A percentile compares a stretch with the other conserved stretches of the same genome.
phyloP scores from a whole-genome alignment of 2,329 filamentous ascomycete genomes.

The Fusarium austroafricanum region DNA sequence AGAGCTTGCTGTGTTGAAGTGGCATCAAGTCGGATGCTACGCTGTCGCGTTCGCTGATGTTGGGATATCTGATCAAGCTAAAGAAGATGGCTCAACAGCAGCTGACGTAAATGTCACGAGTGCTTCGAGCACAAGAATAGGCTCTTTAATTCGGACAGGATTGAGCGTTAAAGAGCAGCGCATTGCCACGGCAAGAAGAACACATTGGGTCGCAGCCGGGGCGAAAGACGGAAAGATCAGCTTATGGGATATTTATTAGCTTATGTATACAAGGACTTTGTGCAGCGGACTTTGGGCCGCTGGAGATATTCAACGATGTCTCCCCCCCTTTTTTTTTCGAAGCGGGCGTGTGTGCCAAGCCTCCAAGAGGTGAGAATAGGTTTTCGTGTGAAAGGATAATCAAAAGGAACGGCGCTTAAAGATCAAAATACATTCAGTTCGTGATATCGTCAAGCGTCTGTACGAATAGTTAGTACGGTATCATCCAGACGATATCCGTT shows the following conservation, averaged over 20 bases:
- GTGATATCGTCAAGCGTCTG: neutral
- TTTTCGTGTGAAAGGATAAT: neutral
- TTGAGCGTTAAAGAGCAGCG: slow-evolving; percentile 70
- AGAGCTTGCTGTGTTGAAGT: slow-evolving; percentile 91
- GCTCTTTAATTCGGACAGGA: slow-evolving; percentile 13
- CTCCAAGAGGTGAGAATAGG: neutral
- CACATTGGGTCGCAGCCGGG: slow-evolving; percentile 91
- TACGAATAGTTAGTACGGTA: neutral
- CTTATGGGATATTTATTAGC: slow-evolving; percentile 91
- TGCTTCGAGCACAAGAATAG: neutral
- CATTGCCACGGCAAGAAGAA: slow-evolving; percentile 71
- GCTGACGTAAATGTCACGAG: neutral
- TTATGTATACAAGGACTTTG: neutral
- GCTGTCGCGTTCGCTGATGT: slow-evolving; percentile 76
- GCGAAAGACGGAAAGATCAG: slow-evolving; percentile 96
- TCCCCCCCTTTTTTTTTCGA: neutral
- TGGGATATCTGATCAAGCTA: slow-evolving; percentile 10
- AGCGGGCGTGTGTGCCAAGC: neutral
- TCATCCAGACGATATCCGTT: neutral
- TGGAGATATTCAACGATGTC: neutral
- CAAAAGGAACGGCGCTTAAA: neutral
- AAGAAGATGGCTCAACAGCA: neutral
- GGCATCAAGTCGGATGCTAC: slow-evolving; percentile 92
- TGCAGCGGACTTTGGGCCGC: neutral
- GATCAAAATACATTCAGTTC: neutral